Conservation (phyloP, 306 rosid genomes). For the Inga laurina region DNA sequence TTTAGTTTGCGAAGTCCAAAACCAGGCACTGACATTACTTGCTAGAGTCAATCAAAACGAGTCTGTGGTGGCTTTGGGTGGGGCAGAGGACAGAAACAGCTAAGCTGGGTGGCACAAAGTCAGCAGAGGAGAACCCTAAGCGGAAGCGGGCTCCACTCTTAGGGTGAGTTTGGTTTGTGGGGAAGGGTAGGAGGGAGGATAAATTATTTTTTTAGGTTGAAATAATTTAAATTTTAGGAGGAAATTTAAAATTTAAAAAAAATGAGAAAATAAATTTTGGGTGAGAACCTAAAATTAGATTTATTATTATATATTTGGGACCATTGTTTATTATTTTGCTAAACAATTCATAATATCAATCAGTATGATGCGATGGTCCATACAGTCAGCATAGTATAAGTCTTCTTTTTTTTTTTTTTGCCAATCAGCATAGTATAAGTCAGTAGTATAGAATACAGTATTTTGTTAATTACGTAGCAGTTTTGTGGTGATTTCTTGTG, state of each 20-base stretch:
- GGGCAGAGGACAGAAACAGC: conserved; percentile 14
- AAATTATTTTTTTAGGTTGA: no score
- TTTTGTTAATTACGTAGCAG: no score
- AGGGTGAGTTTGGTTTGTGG: no score
- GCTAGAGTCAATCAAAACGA: neutral
- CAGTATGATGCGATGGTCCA: neutral
- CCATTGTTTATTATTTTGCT: neutral
- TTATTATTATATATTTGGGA: neutral
- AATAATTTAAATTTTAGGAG: no score
- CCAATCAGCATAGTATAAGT: no score
- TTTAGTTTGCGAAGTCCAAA: neutral
- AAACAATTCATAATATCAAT: neutral
- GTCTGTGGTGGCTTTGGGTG: neutral
- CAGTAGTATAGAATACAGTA: no score
- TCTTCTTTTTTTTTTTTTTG: no score
- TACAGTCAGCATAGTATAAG: neutral
- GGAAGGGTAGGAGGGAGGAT: no score
- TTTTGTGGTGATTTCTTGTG: no score
- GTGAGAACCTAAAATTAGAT: neutral
- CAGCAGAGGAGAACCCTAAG: neutral
- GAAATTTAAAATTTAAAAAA: no score
- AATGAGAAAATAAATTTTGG: no score
- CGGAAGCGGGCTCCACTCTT: neutral
- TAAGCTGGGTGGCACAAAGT: neutral
- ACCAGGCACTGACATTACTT: neutral